Percentiles rank a stretch among this genome's conserved stretches.
Evolutionary conservation across 148 eudicot species (phyloP).

Genomic region (Polygonum aviculare): DNA sequence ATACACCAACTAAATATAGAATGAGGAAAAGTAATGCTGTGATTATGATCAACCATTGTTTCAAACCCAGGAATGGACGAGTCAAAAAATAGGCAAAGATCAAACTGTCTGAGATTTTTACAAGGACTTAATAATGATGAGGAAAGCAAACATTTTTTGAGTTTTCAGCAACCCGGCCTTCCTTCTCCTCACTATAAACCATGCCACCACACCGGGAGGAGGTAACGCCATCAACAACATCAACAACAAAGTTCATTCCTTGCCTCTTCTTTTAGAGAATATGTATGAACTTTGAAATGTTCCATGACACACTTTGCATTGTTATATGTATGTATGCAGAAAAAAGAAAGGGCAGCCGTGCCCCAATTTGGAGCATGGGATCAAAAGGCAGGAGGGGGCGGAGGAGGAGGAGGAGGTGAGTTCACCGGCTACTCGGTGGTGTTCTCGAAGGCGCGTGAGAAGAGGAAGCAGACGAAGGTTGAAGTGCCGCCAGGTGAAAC

Average conservation of each 20-base stretch:
- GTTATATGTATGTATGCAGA: background rate
- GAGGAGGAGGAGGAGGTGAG: background rate
- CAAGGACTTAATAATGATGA: background rate
- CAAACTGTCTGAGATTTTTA: background rate
- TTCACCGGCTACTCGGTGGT: slow-evolving; percentile 5
- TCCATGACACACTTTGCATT: background rate
- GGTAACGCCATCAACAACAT: background rate
- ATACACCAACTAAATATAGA: background rate
- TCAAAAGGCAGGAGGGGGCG: background rate
- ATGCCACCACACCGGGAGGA: slow-evolving; percentile 3
- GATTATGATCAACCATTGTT: background rate
- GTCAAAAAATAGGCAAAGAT: slow-evolving; percentile 4
- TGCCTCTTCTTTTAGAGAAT: background rate
- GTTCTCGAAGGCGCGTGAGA: slow-evolving; percentile 1
- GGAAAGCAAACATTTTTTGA: slow-evolving; percentile 3
- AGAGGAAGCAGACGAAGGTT: background rate
- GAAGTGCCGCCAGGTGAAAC: background rate
- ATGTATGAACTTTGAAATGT: background rate
- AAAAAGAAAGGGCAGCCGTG: background rate
- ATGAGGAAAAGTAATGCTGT: background rate
- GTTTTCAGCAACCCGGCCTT: background rate
- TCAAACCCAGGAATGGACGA: background rate
- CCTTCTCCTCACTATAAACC: background rate
- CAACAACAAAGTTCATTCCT: background rate
- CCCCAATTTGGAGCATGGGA: slow-evolving; percentile 10